Evolutionary conservation across 148 eudicot species (phyloP).

Genomic region (Camellia granthamiana): DNA sequence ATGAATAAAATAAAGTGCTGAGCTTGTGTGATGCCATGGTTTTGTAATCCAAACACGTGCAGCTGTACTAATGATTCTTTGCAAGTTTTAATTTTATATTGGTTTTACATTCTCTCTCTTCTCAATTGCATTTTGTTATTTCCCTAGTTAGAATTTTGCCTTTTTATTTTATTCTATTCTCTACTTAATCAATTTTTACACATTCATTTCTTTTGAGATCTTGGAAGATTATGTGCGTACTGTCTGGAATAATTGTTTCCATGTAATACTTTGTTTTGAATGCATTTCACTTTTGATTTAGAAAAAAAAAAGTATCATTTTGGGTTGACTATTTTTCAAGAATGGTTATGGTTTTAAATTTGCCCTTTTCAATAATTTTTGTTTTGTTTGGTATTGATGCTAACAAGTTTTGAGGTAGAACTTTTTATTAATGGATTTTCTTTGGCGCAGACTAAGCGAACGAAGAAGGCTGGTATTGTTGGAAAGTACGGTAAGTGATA

Average conservation of each 20-base stretch:
- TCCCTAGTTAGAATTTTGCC: no score
- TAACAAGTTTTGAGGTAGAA: not conserved
- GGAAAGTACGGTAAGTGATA: conserved; percentile 40
- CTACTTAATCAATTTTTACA: no score
- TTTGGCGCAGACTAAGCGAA: conserved; percentile 33
- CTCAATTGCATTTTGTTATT: no score
- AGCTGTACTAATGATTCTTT: no score
- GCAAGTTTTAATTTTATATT: no score
- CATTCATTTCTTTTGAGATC: no score
- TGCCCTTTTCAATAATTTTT: not conserved
- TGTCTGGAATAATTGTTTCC: not conserved
- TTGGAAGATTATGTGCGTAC: no score
- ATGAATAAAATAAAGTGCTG: no score
- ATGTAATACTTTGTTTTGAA: not conserved
- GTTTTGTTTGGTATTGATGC: not conserved
- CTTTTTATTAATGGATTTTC: not conserved
- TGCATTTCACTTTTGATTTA: not conserved
- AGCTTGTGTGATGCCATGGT: no score
- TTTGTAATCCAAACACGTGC: no score
- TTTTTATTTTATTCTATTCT: no score
- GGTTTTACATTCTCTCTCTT: no score
- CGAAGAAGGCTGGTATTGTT: conserved; percentile 43
- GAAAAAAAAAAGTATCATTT: not conserved
- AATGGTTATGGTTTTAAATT: not conserved
- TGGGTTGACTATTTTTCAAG: not conserved